Base-by-base conservation (phyloP, 139 green algal species). In the Picochlorum sp. region DNA sequence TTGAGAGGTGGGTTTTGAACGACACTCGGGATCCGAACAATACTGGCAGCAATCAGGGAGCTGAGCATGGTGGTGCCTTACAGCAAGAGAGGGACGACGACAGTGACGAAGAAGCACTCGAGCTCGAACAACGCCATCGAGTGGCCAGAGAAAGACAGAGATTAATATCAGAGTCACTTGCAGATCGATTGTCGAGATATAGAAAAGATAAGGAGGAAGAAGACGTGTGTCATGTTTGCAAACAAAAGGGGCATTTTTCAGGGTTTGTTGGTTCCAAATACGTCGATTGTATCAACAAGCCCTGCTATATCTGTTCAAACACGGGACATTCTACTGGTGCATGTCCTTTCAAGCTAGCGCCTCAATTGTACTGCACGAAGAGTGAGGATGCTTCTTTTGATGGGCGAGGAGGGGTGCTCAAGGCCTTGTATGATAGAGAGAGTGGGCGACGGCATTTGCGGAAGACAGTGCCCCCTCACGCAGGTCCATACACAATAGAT, bases 231-330 rank as follows among this genome's bases (percentile, higher is more conserved):
- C 78, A 96, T 83, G 89, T 96, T 1, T 96, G 89, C 56, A 89
- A 89, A 21, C 67, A 76, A 49, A 68, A 38, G 1, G 89, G 79
- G 2, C 90, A 96, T 70, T 69, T 65, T n/a, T 88, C 90, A 1
- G 90, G 90, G 38, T 96, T 96, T 69, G 69, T 89, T 5, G 88
- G 86, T 0, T 73, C 81, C 24, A 77, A 80, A 2, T 91, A 90
- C 56, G 16, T 92, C 2, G 90, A 96, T 74, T 96, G 90, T 66
- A 80, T 83, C 60, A 92, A 94, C 72, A 89, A 86, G 64, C 88
- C 86, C 18, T 96, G 88, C 72, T 95, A 89, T 63, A 76, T 95
- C 28, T 91, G 81, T 78, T 92, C 92, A 62, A 67, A 76, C 44
- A 59, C 71, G 1, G 89, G 89, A 3, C 89, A 96, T 77, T 92